These are phyloP conservation scores for Pelargonium fulgidum DNA, from an alignment of 441 rosid species.

Conservation along the genomic window DNA sequence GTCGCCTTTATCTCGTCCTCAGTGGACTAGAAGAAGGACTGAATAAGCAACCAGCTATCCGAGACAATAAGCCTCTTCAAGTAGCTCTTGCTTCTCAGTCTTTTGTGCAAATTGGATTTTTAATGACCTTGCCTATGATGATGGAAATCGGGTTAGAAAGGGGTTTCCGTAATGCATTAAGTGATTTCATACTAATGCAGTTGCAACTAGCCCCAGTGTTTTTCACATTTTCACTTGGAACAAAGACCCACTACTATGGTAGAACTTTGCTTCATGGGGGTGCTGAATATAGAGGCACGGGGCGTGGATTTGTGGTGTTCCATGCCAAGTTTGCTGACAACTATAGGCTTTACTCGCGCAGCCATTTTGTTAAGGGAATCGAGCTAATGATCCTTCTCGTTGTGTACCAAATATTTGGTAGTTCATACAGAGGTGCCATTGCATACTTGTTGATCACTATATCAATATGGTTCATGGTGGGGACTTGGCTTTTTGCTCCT, in stretches of 20 bases:
- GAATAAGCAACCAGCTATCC: slow-evolving; percentile 56
- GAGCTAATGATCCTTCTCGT: slow-evolving; percentile 90
- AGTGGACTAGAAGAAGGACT: slow-evolving; percentile 92
- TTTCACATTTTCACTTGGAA: slow-evolving; percentile 96
- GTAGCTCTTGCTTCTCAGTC: slow-evolving; percentile 98
- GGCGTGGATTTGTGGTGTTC: slow-evolving; percentile 96
- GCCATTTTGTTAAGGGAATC: slow-evolving; percentile 95
- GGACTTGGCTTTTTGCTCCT: slow-evolving; percentile 98
- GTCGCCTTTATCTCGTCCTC: slow-evolving; percentile 92
- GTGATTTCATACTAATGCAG: slow-evolving; percentile 96
- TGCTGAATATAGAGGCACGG: slow-evolving; percentile 91
- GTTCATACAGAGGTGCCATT: slow-evolving; percentile 68
- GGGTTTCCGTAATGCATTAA: slow-evolving; percentile 90
- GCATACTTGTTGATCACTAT: slow-evolving; percentile 79
- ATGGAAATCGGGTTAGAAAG: slow-evolving; percentile 98
- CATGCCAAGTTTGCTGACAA: slow-evolving; percentile 99
- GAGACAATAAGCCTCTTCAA: slow-evolving; percentile 90
- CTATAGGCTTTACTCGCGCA: slow-evolving; percentile 90
- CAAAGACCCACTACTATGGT: slow-evolving; percentile 95
- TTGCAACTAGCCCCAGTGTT: slow-evolving; percentile 94
- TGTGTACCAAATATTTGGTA: slow-evolving; percentile 86
- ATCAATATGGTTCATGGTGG: slow-evolving; percentile 99
- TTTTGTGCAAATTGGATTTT: slow-evolving; percentile 87
- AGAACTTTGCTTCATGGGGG: slow-evolving; percentile 97
- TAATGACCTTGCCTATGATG: slow-evolving; percentile 97